Percentiles rank a stretch among this genome's conserved stretches.
phyloP scores from a whole-genome alignment of 306 rosid species.

The Oxytropis ochrocephala region DNA sequence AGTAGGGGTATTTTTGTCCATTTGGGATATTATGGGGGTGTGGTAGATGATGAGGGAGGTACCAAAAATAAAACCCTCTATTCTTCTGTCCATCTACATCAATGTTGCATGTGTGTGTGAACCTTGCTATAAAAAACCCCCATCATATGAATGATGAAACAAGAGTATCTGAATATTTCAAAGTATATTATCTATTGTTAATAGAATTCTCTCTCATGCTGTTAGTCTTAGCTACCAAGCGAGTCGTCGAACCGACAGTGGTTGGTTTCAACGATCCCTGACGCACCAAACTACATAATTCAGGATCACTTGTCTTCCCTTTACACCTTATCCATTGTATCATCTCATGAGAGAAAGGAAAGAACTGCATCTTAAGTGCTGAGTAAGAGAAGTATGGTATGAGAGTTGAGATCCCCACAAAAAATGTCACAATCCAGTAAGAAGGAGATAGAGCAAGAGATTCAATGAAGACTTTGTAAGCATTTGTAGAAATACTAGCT shows the following conservation, averaged over 20 bases:
- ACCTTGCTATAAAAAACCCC: too few species aligned
- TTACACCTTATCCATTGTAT: slow-evolving; percentile 70
- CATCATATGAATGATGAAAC: slow-evolving; percentile 7
- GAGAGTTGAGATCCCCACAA: slow-evolving; percentile 64
- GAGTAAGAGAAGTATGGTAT: slow-evolving; percentile 67
- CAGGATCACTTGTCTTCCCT: slow-evolving; percentile 62
- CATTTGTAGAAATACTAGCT: slow-evolving; percentile 45
- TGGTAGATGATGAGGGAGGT: too few species aligned
- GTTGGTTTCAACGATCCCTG: slow-evolving; percentile 48
- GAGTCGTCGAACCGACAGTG: slow-evolving; percentile 71
- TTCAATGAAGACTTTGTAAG: slow-evolving; percentile 67
- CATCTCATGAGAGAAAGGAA: slow-evolving; percentile 70
- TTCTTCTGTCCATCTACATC: slow-evolving; percentile 18
- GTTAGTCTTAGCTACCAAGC: slow-evolving; percentile 61
- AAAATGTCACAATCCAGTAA: slow-evolving; percentile 60
- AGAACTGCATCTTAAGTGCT: slow-evolving; percentile 73
- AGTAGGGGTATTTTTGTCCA: too few species aligned
- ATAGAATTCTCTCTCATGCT: slow-evolving; percentile 11
- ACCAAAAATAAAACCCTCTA: too few species aligned
- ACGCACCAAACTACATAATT: slow-evolving; percentile 40
- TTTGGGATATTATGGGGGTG: too few species aligned
- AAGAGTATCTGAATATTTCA: neutral
- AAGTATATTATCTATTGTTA: slow-evolving; percentile 20
- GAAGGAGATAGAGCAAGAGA: slow-evolving; percentile 69
- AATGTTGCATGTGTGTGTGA: slow-evolving; percentile 19